Base-by-base conservation (phyloP, 345 rosid species). In the Brassica napus region DNA sequence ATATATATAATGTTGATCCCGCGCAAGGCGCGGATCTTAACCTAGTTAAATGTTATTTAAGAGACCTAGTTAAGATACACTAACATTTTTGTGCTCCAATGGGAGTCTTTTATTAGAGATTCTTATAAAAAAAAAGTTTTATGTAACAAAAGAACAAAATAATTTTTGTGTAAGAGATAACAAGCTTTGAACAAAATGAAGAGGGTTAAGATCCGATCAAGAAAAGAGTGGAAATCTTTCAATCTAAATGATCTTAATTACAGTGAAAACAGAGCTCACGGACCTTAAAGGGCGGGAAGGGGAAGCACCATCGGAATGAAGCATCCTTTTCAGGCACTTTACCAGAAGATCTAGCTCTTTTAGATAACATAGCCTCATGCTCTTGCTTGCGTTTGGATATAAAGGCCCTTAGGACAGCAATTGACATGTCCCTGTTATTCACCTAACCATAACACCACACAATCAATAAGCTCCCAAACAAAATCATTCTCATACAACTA, bases 401-500 rank as follows among this genome's bases (percentile, higher is more conserved):
- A 65, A 86, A 96, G 31, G 92, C 76, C 89, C 99, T 88, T 77
- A 93, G 83, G 32, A 96, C 97, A 77, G 99, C 98, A 82, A 96
- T 85, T 2, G 99, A 96, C 69, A 96, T 80, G 81, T 96, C 99
- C 76, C 97, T 88, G 58, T 93, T 96, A 86, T 96, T 90, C 57
- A 96, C 98, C 99, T 96, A 87, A 70, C 72, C 68, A 77, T 42
- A 61, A 47, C 37, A 65, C 60, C 24, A 23, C 32, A 65, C 3
- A 71, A 44, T 49, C 68, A 74, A 57, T 23, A 2, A 80, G 76
- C 63, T 52, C 72, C 52, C 58, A 42, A 26, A 21, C 23, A 15
- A 72, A 18, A 35, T 2, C 10, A 35, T 23, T 23, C 24, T 23
- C 2, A 23, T 23, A 23, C 24, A 23, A 23, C 24, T 23, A 23